Evolutionary conservation across 2,329 filamentous ascomycete genomes (phyloP).

Genomic region (Chrysosporium keratinophilum): DNA sequence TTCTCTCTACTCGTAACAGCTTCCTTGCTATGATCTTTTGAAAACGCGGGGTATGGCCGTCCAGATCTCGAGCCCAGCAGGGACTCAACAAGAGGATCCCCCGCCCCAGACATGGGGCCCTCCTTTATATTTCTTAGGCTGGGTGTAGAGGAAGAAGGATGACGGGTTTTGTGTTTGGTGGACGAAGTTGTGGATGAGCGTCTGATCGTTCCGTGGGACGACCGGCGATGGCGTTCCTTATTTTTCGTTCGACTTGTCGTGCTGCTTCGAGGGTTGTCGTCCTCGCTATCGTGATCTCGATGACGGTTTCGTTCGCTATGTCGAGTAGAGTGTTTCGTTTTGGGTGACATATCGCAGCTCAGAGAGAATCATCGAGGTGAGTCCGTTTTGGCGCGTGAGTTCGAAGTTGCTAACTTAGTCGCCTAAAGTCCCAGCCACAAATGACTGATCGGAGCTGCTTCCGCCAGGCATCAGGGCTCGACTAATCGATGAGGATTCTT

Average conservation of each 20-base stretch:
- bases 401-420: constrained; percentile 1
- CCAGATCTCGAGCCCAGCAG: constrained; percentile 40
- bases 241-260: constrained; percentile 5
- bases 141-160: constrained; percentile 20
- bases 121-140: constrained; percentile 11
- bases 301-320: constrained; percentile 24
- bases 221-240: constrained; percentile 21
- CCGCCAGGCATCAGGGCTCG: constrained; percentile 13
- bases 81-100: constrained; percentile 20
- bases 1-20: constrained; percentile 56
- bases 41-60: constrained; percentile 70
- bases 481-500: not conserved
- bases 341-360: constrained; percentile 26
- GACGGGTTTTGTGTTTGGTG: constrained; percentile 7
- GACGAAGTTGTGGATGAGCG: constrained; percentile 10
- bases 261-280: constrained; percentile 7
- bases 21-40: constrained; percentile 87
- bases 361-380: constrained; percentile 16
- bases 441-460: constrained; percentile 8
- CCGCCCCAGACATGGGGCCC: constrained; percentile 15
- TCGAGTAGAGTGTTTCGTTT: constrained; percentile 30
- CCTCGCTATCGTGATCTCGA: constrained; percentile 22
- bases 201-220: constrained; percentile 22
- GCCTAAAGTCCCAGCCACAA: constrained; percentile 8
- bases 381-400: constrained; percentile 19